phyloP scores from a whole-genome alignment of 2,329 filamentous ascomycete species.

The Cladosporium colombiae region DNA sequence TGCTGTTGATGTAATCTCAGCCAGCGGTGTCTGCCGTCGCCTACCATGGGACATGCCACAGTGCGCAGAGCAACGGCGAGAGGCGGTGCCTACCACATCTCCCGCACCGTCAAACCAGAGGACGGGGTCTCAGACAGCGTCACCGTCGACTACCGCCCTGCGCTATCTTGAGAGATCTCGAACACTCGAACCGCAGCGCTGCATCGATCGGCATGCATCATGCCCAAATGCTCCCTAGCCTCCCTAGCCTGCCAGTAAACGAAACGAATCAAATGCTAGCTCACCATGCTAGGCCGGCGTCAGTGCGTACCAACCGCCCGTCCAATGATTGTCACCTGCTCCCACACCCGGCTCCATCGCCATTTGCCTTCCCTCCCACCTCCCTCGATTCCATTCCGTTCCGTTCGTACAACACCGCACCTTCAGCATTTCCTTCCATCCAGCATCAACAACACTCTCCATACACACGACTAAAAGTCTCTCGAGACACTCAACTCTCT shows the following conservation, averaged over 20 bases:
- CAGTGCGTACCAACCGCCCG: background rate
- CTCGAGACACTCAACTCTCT: conserved; percentile 9
- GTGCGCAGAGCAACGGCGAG: conserved; percentile 13
- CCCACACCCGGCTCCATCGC: conserved; percentile 6
- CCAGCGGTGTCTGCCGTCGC: background rate
- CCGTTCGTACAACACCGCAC: conserved; percentile 13
- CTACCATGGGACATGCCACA: background rate
- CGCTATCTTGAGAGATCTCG: conserved; percentile 15
- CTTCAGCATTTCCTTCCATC: conserved; percentile 5
- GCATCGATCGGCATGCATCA: conserved; percentile 7
- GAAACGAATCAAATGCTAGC: conserved; percentile 6
- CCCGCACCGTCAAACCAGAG: background rate
- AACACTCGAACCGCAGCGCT: conserved; percentile 14
- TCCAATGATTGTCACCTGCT: conserved; percentile 4
- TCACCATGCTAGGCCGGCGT: background rate
- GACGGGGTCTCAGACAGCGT: conserved; percentile 8
- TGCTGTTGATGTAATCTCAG: background rate
- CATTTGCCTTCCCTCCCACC: conserved; percentile 12
- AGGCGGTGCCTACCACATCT: conserved; percentile 2
- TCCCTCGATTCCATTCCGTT: background rate
- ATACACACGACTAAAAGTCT: conserved; percentile 4
- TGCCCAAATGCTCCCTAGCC: background rate
- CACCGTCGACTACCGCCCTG: background rate
- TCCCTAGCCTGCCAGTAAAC: background rate
- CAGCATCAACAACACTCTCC: background rate